Percentiles rank a stretch among this genome's conserved stretches.
phyloP scores from a whole-genome alignment of 768 basidiomycete species.

The Trametes gibbosa region DNA sequence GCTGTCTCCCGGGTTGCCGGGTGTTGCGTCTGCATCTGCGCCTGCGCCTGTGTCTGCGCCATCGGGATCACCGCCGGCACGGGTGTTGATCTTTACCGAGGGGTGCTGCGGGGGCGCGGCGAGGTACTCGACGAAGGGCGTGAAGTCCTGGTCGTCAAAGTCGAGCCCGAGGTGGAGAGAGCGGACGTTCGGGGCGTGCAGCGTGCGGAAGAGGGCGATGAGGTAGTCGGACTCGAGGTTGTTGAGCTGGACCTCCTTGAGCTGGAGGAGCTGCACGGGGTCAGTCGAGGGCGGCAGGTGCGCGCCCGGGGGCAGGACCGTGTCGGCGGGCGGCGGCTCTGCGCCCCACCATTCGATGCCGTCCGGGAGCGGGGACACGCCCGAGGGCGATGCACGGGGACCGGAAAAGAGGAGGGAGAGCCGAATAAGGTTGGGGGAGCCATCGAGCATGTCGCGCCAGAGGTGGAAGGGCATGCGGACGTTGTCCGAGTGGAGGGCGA shows the following conservation, averaged over 20 bases:
- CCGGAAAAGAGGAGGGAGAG: constrained; percentile 61
- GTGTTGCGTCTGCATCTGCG: no score
- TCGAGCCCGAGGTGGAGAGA: constrained; percentile 49
- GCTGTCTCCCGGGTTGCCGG: no score
- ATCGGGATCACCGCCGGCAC: no score
- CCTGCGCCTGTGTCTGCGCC: no score
- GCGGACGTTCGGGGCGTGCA: constrained; percentile 44
- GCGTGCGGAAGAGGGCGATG: constrained; percentile 42
- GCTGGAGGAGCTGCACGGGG: constrained; percentile 25
- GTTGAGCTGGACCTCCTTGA: constrained; percentile 48
- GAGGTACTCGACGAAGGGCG: constrained; percentile 38
- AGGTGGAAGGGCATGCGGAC: constrained; percentile 53
- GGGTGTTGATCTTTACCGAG: not conserved
- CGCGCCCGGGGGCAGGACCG: constrained; percentile 28
- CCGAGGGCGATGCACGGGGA: constrained; percentile 34
- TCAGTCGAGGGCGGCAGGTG: constrained; percentile 44
- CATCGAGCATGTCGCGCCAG: constrained; percentile 54
- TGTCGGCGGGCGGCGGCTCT: constrained; percentile 32
- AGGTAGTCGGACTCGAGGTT: constrained; percentile 58
- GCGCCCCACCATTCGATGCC: constrained; percentile 34
- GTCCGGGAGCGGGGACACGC: constrained; percentile 18
- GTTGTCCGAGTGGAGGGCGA: constrained; percentile 58
- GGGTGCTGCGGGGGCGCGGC: constrained; percentile 8
- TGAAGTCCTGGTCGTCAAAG: constrained; percentile 43
- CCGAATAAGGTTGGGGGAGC: constrained; percentile 44